These are phyloP conservation scores for Neofusicoccum parvum DNA, from an alignment of 2,329 filamentous ascomycete genomes.

Conservation along the genomic window DNA sequence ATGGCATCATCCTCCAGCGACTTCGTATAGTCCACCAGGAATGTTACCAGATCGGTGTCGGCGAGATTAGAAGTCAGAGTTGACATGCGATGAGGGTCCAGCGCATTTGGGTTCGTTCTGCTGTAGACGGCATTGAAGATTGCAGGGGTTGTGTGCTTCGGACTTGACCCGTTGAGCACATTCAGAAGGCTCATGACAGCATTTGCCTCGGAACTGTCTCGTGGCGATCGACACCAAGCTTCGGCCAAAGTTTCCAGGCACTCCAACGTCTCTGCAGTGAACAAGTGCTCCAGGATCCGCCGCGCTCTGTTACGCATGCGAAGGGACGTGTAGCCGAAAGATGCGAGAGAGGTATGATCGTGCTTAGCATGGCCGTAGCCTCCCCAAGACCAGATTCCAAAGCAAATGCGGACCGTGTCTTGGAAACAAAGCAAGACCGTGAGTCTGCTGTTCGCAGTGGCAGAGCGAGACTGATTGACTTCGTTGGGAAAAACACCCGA, in stretches of 20 bases:
- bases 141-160: constrained; percentile 87
- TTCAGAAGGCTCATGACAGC: constrained; percentile 85
- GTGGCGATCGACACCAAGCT: constrained; percentile 68
- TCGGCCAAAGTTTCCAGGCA: constrained; percentile 89
- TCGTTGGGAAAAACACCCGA: constrained; percentile 87
- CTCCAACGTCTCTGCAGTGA: constrained; percentile 87
- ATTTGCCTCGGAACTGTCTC: constrained; percentile 54
- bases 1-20: constrained; percentile 95
- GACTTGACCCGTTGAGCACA: constrained; percentile 85
- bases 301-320: constrained; percentile 88
- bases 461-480: constrained; percentile 71
- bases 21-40: constrained; percentile 85
- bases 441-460: constrained; percentile 88
- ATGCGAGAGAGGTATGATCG: constrained; percentile 71
- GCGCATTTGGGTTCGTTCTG: constrained; percentile 78
- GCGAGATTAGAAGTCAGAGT: constrained; percentile 83
- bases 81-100: constrained; percentile 80
- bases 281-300: constrained; percentile 87
- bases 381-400: constrained; percentile 93
- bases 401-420: constrained; percentile 89
- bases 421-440: constrained; percentile 97
- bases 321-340: constrained; percentile 86
- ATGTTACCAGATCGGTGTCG: constrained; percentile 82
- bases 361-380: constrained; percentile 61
- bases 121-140: constrained; percentile 97